phyloP scores from a whole-genome alignment of 257 asterid genomes.

The Forsythia viridissima region DNA sequence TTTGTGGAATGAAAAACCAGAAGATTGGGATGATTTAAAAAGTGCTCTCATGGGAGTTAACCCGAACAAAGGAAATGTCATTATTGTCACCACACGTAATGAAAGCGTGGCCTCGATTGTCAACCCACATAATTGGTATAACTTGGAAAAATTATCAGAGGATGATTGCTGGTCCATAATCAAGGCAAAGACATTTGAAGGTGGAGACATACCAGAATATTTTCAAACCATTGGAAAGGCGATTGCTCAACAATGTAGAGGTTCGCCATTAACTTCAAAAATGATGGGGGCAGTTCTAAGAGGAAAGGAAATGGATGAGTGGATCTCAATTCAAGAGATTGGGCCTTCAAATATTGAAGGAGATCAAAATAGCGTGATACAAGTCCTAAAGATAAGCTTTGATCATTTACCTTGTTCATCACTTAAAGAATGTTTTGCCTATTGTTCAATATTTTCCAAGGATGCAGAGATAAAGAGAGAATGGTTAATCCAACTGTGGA shows the following conservation, averaged over 20 bases:
- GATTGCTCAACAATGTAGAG: constrained; percentile 19
- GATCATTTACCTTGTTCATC: too few species aligned
- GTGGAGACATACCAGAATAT: too few species aligned
- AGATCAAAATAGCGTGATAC: too few species aligned
- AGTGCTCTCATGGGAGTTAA: background rate
- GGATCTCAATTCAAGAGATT: too few species aligned
- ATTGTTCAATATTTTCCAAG: too few species aligned
- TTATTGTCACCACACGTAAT: constrained; percentile 9
- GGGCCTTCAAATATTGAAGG: too few species aligned
- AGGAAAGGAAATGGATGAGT: too few species aligned
- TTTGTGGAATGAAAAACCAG: constrained; percentile 20
- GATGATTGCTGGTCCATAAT: constrained; percentile 2
- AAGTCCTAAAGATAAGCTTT: too few species aligned
- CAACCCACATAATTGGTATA: too few species aligned
- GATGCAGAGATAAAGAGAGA: too few species aligned
- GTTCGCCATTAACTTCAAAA: constrained; percentile 23
- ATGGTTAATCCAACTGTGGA: background rate
- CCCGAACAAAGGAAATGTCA: background rate
- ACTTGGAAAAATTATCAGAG: constrained; percentile 7
- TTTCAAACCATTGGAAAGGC: background rate
- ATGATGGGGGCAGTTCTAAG: background rate
- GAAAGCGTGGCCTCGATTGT: background rate
- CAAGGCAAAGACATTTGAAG: too few species aligned
- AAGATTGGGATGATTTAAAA: constrained; percentile 10
- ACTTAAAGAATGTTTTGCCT: too few species aligned